Evolutionary conservation across 257 asterid genomes (phyloP).

Genomic region (Solanum medicagineum): DNA sequence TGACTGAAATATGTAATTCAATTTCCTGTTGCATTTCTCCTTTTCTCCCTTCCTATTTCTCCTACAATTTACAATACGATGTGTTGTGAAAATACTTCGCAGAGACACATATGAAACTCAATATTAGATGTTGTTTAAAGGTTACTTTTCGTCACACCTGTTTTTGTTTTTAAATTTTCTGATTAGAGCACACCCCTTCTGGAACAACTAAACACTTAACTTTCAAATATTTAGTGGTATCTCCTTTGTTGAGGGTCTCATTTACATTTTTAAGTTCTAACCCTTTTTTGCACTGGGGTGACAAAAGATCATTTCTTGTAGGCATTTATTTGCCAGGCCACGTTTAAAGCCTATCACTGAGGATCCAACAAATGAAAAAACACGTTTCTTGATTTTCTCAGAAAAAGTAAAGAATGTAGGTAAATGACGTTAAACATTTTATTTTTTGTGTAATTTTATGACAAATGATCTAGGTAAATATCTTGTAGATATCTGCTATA

Average conservation of each 20-base stretch:
- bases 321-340: conserved; percentile 72
- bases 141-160: not conserved
- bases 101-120: not conserved
- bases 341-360: conserved; percentile 74
- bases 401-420: conserved; percentile 56
- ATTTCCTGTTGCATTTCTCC: not conserved
- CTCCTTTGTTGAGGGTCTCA: not conserved
- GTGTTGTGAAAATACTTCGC: not conserved
- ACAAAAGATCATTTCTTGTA: conserved; percentile 6
- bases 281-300: not conserved
- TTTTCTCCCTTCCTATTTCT: not conserved
- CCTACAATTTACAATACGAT: not conserved
- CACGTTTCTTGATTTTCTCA: conserved; percentile 57
- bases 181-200: not conserved
- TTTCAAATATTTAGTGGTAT: not conserved
- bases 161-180: not conserved
- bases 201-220: not conserved
- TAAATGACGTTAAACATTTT: conserved; percentile 2
- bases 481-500: not conserved
- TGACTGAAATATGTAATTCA: not conserved
- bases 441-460: not conserved
- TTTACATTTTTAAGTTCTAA: not conserved
- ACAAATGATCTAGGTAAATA: not conserved
- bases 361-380: conserved; percentile 61
- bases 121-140: not conserved